A percentile compares a stretch with the other conserved stretches of the same genome.
These are phyloP conservation scores for Wickerhamomyces pijperi DNA, from an alignment of 805 yeast species.

Conservation along the genomic window DNA sequence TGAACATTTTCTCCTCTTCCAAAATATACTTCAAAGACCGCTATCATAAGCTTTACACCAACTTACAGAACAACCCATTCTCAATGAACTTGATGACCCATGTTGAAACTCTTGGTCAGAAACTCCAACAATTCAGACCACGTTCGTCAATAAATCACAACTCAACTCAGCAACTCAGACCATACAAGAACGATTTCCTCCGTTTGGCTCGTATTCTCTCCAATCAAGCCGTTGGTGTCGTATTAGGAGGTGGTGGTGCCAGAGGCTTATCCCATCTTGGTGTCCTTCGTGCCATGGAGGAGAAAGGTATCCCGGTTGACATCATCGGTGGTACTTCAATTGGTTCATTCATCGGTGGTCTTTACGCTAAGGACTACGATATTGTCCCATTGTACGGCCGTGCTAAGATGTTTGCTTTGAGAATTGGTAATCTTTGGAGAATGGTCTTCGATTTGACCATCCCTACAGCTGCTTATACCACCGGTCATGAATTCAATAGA, in stretches of 20 bases:
- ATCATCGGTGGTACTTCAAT: slow-evolving; percentile 93
- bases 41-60: background rate
- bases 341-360: slow-evolving; percentile 91
- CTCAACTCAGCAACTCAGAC: slow-evolving; percentile 19
- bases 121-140: slow-evolving; percentile 14
- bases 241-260: slow-evolving; percentile 97
- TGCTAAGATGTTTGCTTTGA: slow-evolving; percentile 73
- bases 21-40: slow-evolving; percentile 8
- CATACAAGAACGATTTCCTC: slow-evolving; percentile 80
- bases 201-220: slow-evolving; percentile 82
- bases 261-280: slow-evolving; percentile 91
- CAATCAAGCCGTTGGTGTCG: slow-evolving; percentile 89
- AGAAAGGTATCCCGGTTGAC: slow-evolving; percentile 87
- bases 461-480: slow-evolving; percentile 89
- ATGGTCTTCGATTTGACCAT: slow-evolving; percentile 75
- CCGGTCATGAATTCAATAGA: slow-evolving; percentile 94
- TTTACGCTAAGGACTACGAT: slow-evolving; percentile 88
- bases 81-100: slow-evolving; percentile 20
- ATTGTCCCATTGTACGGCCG: slow-evolving; percentile 85
- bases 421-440: slow-evolving; percentile 83
- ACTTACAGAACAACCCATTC: slow-evolving; percentile 9
- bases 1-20: background rate
- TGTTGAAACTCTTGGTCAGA: slow-evolving; percentile 25
- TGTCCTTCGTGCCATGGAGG: slow-evolving; percentile 81
- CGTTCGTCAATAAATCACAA: slow-evolving; percentile 11